phyloP scores from a whole-genome alignment of 306 rosid species.

The Coriaria nepalensis region DNA sequence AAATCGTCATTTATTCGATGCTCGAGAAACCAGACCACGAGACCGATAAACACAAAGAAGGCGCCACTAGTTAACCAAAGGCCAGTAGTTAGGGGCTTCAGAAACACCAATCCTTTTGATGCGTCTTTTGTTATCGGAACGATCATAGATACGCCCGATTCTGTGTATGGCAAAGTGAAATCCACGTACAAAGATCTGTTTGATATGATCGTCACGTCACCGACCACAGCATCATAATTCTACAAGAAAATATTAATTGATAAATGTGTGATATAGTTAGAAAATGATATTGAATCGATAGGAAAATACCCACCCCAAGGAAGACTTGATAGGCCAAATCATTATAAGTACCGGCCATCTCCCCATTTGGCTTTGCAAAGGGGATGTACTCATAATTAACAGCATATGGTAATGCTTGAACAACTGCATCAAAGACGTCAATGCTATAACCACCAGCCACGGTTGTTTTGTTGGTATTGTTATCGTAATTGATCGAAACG shows the following conservation, averaged over 20 bases:
- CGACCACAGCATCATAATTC: slow-evolving; percentile 26
- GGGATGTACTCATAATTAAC: slow-evolving; percentile 25
- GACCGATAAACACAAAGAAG: slow-evolving; percentile 23
- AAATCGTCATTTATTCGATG: slow-evolving; percentile 26
- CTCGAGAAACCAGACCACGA: slow-evolving; percentile 33
- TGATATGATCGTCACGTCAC: slow-evolving; percentile 23
- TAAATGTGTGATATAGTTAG: no score
- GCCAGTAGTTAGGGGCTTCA: slow-evolving; percentile 25
- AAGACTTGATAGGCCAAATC: slow-evolving; percentile 28
- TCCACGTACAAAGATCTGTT: slow-evolving; percentile 21
- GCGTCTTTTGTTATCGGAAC: slow-evolving; percentile 13
- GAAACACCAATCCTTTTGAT: slow-evolving; percentile 25
- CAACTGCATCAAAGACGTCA: slow-evolving; percentile 30
- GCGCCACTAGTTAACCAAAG: slow-evolving; percentile 18
- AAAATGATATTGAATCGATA: no score
- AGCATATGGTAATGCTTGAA: slow-evolving; percentile 26
- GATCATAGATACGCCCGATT: slow-evolving; percentile 18
- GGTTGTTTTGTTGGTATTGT: slow-evolving; percentile 10
- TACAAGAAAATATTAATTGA: not conserved
- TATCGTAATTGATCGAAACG: slow-evolving; percentile 14
- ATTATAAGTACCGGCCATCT: slow-evolving; percentile 23
- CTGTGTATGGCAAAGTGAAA: slow-evolving; percentile 32
- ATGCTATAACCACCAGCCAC: slow-evolving; percentile 34
- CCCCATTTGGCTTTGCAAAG: slow-evolving; percentile 17
- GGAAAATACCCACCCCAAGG: slow-evolving; percentile 21